These are phyloP conservation scores for Xanthoconium stramineum DNA, from an alignment of 768 basidiomycete genomes.

Conservation along the genomic window DNA sequence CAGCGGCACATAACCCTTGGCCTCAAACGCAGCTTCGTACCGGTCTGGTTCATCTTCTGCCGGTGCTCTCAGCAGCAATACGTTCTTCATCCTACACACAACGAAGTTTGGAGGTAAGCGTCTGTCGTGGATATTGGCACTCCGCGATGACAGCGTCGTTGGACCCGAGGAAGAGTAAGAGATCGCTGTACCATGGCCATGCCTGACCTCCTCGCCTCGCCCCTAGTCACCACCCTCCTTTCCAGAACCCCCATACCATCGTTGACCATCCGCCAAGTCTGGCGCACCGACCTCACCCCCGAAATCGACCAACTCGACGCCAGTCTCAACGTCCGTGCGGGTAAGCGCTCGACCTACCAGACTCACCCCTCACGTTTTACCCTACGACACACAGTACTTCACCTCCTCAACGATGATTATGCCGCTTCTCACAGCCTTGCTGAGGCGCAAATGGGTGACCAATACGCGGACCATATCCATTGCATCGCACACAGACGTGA, in stretches of 20 bases:
- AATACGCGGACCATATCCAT: constrained; percentile 22
- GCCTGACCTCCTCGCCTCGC: constrained; percentile 9
- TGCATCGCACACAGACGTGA: constrained; percentile 24
- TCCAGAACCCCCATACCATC: constrained; percentile 11
- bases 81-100: constrained; percentile 22
- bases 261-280: constrained; percentile 13
- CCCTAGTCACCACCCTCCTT: constrained; percentile 16
- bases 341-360: not conserved
- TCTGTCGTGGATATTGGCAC: constrained; percentile 1
- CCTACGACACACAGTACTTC: constrained; percentile 5
- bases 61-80: constrained; percentile 43
- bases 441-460: constrained; percentile 19
- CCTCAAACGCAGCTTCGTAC: constrained; percentile 52
- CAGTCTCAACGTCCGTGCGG: constrained; percentile 11
- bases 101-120: not conserved
- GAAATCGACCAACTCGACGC: constrained; percentile 19
- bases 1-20: constrained; percentile 46
- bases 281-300: constrained; percentile 14
- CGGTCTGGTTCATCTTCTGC: constrained; percentile 42
- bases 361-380: not conserved
- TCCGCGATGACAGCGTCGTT: not conserved
- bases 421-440: constrained; percentile 17
- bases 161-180: not conserved
- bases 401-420: constrained; percentile 22
- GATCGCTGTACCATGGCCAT: not conserved